Conservation (phyloP, 805 yeast species). For the Kurtzmaniella fragi region DNA sequence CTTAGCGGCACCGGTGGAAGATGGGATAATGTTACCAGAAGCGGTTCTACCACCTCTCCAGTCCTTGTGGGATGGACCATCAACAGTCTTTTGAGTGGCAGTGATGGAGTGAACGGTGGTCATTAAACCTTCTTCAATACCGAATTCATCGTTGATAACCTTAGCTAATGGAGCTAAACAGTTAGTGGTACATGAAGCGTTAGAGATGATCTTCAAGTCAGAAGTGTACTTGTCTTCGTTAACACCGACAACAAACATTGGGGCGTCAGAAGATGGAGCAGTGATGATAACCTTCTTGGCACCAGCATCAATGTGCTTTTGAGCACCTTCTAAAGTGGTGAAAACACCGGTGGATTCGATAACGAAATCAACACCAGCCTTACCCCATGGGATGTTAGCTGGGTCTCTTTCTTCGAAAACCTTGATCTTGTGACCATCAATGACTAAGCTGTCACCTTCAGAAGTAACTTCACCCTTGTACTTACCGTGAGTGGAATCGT, state of each 20-base stretch:
- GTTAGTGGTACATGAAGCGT: constrained; percentile 95
- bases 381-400: constrained; percentile 83
- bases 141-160: constrained; percentile 79
- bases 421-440: constrained; percentile 63
- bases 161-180: constrained; percentile 94
- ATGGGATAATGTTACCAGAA: constrained; percentile 91
- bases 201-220: constrained; percentile 74
- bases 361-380: constrained; percentile 75
- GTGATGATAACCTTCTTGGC: constrained; percentile 94
- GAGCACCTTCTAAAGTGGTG: constrained; percentile 76
- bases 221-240: constrained; percentile 74
- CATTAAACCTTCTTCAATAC: constrained; percentile 90
- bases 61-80: constrained; percentile 96
- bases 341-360: constrained; percentile 95
- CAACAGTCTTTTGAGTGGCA: constrained; percentile 94
- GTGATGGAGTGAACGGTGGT: constrained; percentile 95
- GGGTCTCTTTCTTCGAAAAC: constrained; percentile 85
- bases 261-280: constrained; percentile 91
- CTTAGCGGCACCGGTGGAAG: constrained; percentile 97
- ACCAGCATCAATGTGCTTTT: constrained; percentile 82
- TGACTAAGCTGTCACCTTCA: constrained; percentile 55
- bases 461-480: constrained; percentile 68
- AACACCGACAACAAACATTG: constrained; percentile 93
- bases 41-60: constrained; percentile 99
- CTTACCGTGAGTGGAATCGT: constrained; percentile 89